Evolutionary conservation across 768 basidiomycete species (phyloP), one percentile per base, ranked within the genome.

Genomic region (Neoboletus subvelutipes): DNA sequence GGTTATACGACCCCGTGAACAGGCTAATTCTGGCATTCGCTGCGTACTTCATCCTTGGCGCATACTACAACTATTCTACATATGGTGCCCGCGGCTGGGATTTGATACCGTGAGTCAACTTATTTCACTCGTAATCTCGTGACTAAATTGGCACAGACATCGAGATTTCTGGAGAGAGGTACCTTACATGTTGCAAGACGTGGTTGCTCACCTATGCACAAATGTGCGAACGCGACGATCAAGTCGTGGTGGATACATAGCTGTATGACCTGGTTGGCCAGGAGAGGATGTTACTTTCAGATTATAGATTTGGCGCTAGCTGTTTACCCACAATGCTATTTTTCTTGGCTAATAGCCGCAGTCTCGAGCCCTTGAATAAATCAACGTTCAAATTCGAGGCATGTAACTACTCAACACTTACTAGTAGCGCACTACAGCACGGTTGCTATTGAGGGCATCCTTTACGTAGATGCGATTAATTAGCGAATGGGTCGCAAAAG

Each of bases 161-260:
- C 88, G 91, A 48, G 90, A 92, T 67, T 94, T 94, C 72, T 93
- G 91, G 91, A 77, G 84, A 69, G 92, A 94, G 72, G 89, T 93
- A 3, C 92, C 92, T 5, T 92, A 90, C 62, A 88, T 94, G 84
- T 70, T 92, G 45, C 79, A 80, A 42, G 92, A 93, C 64, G 87
- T 94, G 24, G 68, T 87, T 50, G 82, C 85, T 22, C 90, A 92
- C 72, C 72, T 93, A 39, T 92, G 89, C 71, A 85, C 88, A 17
- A 80, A 80, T 43, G 81, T 89, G 40, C 85, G 87, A 49, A 84
- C 86, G 61, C 81, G 84, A 63, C 83, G 83, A 37, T 75, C 85
- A 17, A 81, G 77, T 66, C 82, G 86, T 54, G 85, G 87, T 41
- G 87, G 87, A 40, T 92, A 92, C 71, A 84, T 90, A 56, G 80